Percentiles rank a stretch among this genome's conserved stretches.
These are phyloP conservation scores for Candida ponderosae DNA, from an alignment of 805 yeast species.

Conservation along the genomic window DNA sequence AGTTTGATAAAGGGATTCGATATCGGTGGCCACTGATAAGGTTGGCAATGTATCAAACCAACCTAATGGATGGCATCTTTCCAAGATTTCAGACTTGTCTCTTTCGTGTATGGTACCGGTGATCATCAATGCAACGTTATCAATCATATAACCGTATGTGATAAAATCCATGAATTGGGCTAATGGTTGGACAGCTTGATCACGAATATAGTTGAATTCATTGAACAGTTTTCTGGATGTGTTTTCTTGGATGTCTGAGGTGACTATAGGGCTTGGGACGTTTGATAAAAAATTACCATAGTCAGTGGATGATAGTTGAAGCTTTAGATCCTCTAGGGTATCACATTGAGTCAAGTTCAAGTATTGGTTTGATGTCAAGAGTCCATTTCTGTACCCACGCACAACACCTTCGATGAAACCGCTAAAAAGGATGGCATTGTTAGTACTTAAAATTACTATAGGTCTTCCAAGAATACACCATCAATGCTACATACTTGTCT, in stretches of 20 bases:
- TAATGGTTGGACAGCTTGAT: constrained; percentile 76
- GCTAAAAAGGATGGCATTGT: constrained; percentile 17
- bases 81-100: constrained; percentile 79
- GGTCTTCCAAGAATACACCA: constrained; percentile 14
- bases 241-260: constrained; percentile 77
- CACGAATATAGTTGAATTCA: constrained; percentile 78
- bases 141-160: constrained; percentile 97
- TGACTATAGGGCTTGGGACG: constrained; percentile 74
- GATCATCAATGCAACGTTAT: constrained; percentile 90
- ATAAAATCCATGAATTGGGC: constrained; percentile 84
- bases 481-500: constrained; percentile 33
- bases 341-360: constrained; percentile 94
- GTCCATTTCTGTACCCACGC: constrained; percentile 86
- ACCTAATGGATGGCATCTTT: constrained; percentile 93
- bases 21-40: constrained; percentile 87
- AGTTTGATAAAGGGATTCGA: constrained; percentile 85
- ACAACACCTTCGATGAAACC: constrained; percentile 94
- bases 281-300: constrained; percentile 87
- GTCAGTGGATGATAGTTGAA: constrained; percentile 93
- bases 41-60: constrained; percentile 99
- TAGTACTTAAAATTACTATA: background rate
- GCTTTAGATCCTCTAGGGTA: constrained; percentile 83
- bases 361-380: constrained; percentile 73
- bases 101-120: constrained; percentile 96
- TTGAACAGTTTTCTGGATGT: constrained; percentile 67